Percentiles rank a stretch among this genome's conserved stretches.
phyloP scores from a whole-genome alignment of 768 basidiomycete genomes.

The Cystobasidiopsis lactophilus region DNA sequence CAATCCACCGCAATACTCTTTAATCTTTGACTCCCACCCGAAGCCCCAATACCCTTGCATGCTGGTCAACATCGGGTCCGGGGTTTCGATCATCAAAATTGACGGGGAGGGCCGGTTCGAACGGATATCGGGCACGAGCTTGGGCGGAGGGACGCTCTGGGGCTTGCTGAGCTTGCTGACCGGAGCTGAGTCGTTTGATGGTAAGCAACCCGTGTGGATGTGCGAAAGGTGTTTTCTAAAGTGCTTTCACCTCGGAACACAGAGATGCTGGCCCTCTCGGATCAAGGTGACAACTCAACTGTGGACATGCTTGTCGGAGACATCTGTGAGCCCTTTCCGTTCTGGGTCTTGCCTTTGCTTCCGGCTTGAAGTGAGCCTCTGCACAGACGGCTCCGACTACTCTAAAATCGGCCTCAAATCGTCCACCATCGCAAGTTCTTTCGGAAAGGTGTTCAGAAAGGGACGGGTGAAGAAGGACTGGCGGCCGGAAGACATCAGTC shows the following conservation, averaged over 20 bases:
- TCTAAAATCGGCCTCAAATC: slow-evolving; percentile 85
- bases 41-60: slow-evolving; percentile 81
- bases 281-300: slow-evolving; percentile 71
- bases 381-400: slow-evolving; percentile 53
- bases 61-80: slow-evolving; percentile 93
- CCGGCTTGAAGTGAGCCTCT: background rate
- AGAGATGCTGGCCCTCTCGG: slow-evolving; percentile 94
- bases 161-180: slow-evolving; percentile 81
- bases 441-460: slow-evolving; percentile 95
- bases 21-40: slow-evolving; percentile 64
- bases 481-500: slow-evolving; percentile 77
- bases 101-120: slow-evolving; percentile 89
- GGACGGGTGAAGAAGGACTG: slow-evolving; percentile 55
- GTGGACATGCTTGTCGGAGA: slow-evolving; percentile 99
- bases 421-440: slow-evolving; percentile 90
- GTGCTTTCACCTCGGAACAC: slow-evolving; percentile 12
- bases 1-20: slow-evolving; percentile 65
- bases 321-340: slow-evolving; percentile 48
- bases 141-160: slow-evolving; percentile 96
- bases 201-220: slow-evolving; percentile 31
- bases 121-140: slow-evolving; percentile 85
- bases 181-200: slow-evolving; percentile 86
- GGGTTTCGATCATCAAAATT: slow-evolving; percentile 91
- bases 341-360: background rate
- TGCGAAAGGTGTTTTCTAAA: slow-evolving; percentile 3